Base-by-base conservation (phyloP, 2,329 filamentous ascomycete genomes). In the Arachnomyces sp. region DNA sequence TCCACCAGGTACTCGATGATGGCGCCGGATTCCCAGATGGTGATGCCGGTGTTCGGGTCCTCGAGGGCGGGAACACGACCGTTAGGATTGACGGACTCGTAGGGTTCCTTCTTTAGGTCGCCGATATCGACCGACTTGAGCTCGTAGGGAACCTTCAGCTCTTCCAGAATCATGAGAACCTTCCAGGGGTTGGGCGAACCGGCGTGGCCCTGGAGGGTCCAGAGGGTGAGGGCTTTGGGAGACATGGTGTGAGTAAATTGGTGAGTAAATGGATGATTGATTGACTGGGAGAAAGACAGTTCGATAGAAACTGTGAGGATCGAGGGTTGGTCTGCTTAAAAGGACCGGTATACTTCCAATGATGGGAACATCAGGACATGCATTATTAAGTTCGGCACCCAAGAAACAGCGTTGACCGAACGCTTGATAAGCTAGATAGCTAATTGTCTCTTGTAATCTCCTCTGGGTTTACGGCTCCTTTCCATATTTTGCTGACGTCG, bases 11-110 rank as follows among this genome's bases (percentile, higher is more conserved):
- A 62, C 39, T 63, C 62, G 52, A 66, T 59, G 34, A 58, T 55
- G 4, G 63, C 63, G 3, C 60, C 61, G 3, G 57, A 61, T 48
- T 66, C 63, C 63, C 62, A 66, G 3, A 54, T 46, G 1, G 56
- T 49, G 5, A 66, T 52, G 8, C 60, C 61, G 1, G 59, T 65
- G 46, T 65, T 63, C 2, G 59, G 61, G 34, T 66, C 62, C 38
- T 60, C 55, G n/a, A 65, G 43, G 3, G 57, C 56, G 1, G 63
- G 61, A 39, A 62, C 56, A 12, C 68, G 61, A 17, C 68, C 67
- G 44, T 71, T 71, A 39, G 63, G 59, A 46, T 67, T 71, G 50
- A 70, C 18, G 15, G 37, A 25, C 17, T 18, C 14, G 34, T 18
- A 36, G 14, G 34, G 14, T 25, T 36, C 34, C 17, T 36, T n/a